phyloP scores from a whole-genome alignment of 352 stramenopile genomes.

The Phytophthora citricola region DNA sequence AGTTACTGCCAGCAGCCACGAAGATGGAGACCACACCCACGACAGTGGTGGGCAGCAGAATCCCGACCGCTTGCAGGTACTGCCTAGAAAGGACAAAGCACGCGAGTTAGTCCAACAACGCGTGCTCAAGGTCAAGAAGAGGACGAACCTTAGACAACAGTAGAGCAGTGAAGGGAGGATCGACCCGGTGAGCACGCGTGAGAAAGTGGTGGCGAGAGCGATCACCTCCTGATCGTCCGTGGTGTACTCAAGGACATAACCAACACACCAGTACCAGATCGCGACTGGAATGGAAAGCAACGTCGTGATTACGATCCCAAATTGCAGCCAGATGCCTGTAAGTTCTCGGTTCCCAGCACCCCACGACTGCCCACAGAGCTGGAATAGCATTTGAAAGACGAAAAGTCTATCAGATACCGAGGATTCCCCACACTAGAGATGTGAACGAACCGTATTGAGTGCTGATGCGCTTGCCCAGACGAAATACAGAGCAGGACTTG shows the following conservation, averaged over 20 bases:
- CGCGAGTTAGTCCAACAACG: conserved; percentile 8
- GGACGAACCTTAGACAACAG: conserved; percentile 57
- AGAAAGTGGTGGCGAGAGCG: conserved; percentile 60
- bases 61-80: conserved; percentile 75
- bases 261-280: conserved; percentile 78
- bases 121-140: not conserved
- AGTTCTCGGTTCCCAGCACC: conserved; percentile 70
- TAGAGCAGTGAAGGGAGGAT: conserved; percentile 74
- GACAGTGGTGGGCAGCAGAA: conserved; percentile 69
- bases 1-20: conserved; percentile 66
- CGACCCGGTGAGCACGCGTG: conserved; percentile 61
- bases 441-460: conserved; percentile 59
- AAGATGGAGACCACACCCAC: conserved; percentile 71
- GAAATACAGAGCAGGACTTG: conserved; percentile 63
- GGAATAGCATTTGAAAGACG: not conserved
- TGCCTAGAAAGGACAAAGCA: conserved; percentile 35
- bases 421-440: not conserved
- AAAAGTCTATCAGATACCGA: conserved; percentile 4
- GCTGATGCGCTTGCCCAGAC: conserved; percentile 69
- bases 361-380: conserved; percentile 80
- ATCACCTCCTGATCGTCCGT: conserved; percentile 70
- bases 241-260: conserved; percentile 63
- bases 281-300: conserved; percentile 64
- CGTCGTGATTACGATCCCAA: conserved; percentile 63
- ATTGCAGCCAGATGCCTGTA: conserved; percentile 79